A percentile compares a stretch with the other conserved stretches of the same genome.
These are phyloP conservation scores for Barnettozyma pratensis DNA, from an alignment of 805 yeast species.

Conservation along the genomic window DNA sequence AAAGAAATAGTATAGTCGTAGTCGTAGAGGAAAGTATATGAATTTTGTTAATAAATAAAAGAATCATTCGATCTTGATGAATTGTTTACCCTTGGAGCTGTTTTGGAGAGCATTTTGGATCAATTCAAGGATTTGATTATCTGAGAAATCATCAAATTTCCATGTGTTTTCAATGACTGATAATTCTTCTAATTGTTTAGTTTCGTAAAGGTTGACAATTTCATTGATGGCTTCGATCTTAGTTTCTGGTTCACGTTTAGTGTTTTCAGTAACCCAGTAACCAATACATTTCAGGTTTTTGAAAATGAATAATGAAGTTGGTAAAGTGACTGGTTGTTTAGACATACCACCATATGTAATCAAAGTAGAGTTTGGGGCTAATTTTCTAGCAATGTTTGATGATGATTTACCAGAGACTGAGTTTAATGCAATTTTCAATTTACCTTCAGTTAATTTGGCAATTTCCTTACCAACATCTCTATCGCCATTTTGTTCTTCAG, in stretches of 20 bases:
- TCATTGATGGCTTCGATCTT: conserved; percentile 51
- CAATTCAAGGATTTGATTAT: conserved; percentile 32
- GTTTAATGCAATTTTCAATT: conserved; percentile 76
- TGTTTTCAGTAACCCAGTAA: conserved; percentile 83
- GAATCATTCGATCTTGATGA: conserved; percentile 28
- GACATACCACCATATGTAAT: conserved; percentile 98
- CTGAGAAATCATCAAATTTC: conserved; percentile 26
- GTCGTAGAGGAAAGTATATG: too few species aligned
- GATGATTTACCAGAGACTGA: conserved; percentile 91
- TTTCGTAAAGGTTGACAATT: conserved; percentile 52
- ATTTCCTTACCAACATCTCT: conserved; percentile 60
- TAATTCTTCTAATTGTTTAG: conserved; percentile 46
- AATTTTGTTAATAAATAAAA: neutral
- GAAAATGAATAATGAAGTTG: conserved; percentile 85
- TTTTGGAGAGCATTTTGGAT: conserved; percentile 32
- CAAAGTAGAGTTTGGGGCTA: conserved; percentile 67
- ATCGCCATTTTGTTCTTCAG: conserved; percentile 78
- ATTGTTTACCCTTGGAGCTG: conserved; percentile 41
- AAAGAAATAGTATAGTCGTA: too few species aligned
- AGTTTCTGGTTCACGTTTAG: conserved; percentile 51
- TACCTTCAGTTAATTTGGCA: conserved; percentile 45
- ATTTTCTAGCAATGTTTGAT: conserved; percentile 76
- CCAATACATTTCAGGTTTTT: conserved; percentile 84
- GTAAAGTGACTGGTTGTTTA: conserved; percentile 86
- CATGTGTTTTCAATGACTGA: conserved; percentile 29